Base-by-base conservation (phyloP, 768 basidiomycete genomes). In the Russula vinacea region DNA sequence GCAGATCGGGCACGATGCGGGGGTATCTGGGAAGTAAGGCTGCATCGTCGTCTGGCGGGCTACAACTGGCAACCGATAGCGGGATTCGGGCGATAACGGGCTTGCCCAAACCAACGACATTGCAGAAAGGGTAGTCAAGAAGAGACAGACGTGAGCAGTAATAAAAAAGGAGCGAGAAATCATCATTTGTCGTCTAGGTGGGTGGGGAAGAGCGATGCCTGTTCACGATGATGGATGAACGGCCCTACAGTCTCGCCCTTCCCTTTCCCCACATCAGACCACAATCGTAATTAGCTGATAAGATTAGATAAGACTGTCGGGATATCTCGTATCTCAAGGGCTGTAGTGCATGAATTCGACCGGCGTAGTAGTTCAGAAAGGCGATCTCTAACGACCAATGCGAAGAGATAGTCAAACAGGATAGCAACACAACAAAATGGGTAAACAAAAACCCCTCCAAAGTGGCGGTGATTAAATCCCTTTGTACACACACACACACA, bases 1-100 rank as follows among this genome's bases (percentile, higher is more conserved):
- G 66, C 85, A 86, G 53, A 84, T 81, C 5, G 80, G 82, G 73
- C 85, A 87, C 32, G 84, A 87, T n/a, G 79, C 72, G 35, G 83
- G 83, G 14, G 76, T 71, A 67, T 78, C 74, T 9, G 85, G 85
- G 72, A 86, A 88, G 63, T 70, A 73, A 37, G 83, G 83, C 13
- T 78, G 54, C 32, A 45, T 49, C 45, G 44, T 45, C 64, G 47
- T 33, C 49, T 56, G 59, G 40, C 59, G 64, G 24, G 50, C 1
- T 35, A 56, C 47, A 26, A 51, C 6, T 2, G 42, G n/a, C 55
- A 40, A 32, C 11, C 17, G 58, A 52, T 14, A 39, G 40, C 17
- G 17, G 19, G 5, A n/a, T 7, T 44, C n/a, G 11, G 54, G 3
- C 6, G 59, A 56, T 10, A 42, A 24, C 5, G 58, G 58, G n/a